A percentile compares a stretch with the other conserved stretches of the same genome.
Conservation (phyloP, 2,329 filamentous ascomycete genomes). For the Cladosporium sp. region DNA sequence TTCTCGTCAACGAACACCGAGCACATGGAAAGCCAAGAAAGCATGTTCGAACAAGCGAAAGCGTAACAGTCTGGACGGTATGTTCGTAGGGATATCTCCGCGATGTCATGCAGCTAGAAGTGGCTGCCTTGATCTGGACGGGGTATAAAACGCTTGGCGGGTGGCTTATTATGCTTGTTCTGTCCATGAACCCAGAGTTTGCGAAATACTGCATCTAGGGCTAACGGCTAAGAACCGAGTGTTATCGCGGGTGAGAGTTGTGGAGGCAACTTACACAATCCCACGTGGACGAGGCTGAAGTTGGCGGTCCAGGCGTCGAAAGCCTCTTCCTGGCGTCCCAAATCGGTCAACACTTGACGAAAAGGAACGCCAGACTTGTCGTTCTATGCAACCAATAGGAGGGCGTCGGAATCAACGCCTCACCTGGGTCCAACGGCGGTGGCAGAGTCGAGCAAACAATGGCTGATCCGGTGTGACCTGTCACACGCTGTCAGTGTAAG, state of each 20-base stretch:
- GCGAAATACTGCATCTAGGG: not conserved
- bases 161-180: slow-evolving; percentile 3
- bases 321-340: not conserved
- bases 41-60: slow-evolving; percentile 5
- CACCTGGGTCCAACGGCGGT: not conserved
- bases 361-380: not conserved
- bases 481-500: not conserved
- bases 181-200: not conserved
- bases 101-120: slow-evolving; percentile 2
- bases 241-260: not conserved
- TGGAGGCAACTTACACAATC: not conserved
- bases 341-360: not conserved
- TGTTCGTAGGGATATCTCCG: not conserved
- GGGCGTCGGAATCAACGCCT: not conserved
- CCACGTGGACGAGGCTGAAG: slow-evolving; percentile 8
- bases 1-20: not conserved
- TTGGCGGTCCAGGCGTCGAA: not conserved
- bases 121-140: slow-evolving; percentile 3
- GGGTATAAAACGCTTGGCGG: not conserved
- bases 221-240: not conserved
- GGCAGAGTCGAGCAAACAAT: not conserved
- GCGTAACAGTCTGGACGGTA: not conserved
- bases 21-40: not conserved
- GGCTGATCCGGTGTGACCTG: not conserved
- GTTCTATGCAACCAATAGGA: not conserved